Evolutionary conservation across 2,329 filamentous ascomycete genomes (phyloP).

Genomic region (Neonectria ditissima): DNA sequence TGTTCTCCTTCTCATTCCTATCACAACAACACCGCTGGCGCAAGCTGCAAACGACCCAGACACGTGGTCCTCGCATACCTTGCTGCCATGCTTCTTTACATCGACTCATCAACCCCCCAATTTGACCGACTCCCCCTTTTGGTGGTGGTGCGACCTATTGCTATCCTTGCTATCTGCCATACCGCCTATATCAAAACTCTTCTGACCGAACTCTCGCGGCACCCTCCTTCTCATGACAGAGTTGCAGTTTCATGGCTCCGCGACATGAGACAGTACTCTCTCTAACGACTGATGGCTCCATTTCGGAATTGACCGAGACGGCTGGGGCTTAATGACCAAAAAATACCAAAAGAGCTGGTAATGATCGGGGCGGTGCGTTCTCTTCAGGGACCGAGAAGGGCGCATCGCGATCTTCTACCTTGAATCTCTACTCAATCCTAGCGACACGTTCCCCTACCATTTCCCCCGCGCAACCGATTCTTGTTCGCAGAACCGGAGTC

Average conservation of each 20-base stretch:
- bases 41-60: conserved; percentile 24
- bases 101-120: conserved; percentile 29
- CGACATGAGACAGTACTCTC: conserved; percentile 38
- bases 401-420: conserved; percentile 44
- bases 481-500: conserved; percentile 40
- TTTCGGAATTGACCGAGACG: conserved; percentile 37
- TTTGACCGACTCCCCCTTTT: conserved; percentile 34
- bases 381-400: conserved; percentile 42
- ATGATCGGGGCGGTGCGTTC: conserved; percentile 36
- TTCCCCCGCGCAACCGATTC: conserved; percentile 40
- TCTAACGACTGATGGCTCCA: conserved; percentile 38
- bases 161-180: conserved; percentile 32
- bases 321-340: conserved; percentile 44
- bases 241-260: conserved; percentile 31
- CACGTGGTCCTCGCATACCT: conserved; percentile 7
- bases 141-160: conserved; percentile 35
- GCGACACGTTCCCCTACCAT: conserved; percentile 41
- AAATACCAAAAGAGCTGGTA: conserved; percentile 37
- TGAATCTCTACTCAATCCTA: conserved; percentile 45
- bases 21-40: conserved; percentile 32
- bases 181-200: conserved; percentile 38
- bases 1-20: conserved; percentile 41
- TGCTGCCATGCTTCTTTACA: conserved; percentile 19
- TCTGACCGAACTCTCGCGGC: conserved; percentile 32
- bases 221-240: conserved; percentile 34